Base-by-base conservation (phyloP, 371 early-diverging fungal species). In the Nematocida displodere region DNA sequence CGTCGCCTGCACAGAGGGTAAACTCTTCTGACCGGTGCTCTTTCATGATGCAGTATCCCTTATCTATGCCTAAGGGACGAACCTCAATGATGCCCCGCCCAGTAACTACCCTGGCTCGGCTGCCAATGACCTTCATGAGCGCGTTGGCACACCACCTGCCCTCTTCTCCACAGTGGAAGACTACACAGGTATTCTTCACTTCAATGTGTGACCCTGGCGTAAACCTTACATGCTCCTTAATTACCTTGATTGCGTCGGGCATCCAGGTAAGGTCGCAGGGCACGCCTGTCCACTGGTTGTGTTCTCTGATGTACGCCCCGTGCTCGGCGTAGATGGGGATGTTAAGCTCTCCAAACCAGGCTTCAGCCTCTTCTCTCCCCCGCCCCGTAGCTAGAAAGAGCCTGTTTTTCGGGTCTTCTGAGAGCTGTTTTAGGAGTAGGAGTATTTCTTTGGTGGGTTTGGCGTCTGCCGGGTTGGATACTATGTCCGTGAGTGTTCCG, bases 271-370 rank as follows among this genome's bases (percentile, higher is more conserved):
- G 26, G 42, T 71, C 77, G 22, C 66, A 53, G 20, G 64, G 65
- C 36, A 42, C 24, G 3, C 2, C 13, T n/a, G 0, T 58, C 83
- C 83, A 82, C 33, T 77, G 33, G 2, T 78, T 80, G 29, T 80
- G 33, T 29, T 59, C 67, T 61, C 78, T 62, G 31, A 48, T 46
- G 37, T 71, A 79, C 28, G 79, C 75, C 1, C 83, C 80, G 76
- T 84, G 85, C 64, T 83, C 85, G 37, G 85, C 82, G 75, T 75
- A 81, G 17, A 82, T 68, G 37, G 76, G 64, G 1, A 84, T 64
- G 15, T 79, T 66, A 20, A 58, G 61, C n/a, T 47, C 17, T 20
- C 78, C 77, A 56, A 84, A 77, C 77, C 82, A 83, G 33, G 77
- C 75, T 24, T 83, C 82, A 2, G 78, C 64, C 4, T 64, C 77